Percentiles rank a stretch among this genome's conserved stretches.
phyloP scores from a whole-genome alignment of 2,329 filamentous ascomycete genomes.

The Ceratocystis cacaofunesta region DNA sequence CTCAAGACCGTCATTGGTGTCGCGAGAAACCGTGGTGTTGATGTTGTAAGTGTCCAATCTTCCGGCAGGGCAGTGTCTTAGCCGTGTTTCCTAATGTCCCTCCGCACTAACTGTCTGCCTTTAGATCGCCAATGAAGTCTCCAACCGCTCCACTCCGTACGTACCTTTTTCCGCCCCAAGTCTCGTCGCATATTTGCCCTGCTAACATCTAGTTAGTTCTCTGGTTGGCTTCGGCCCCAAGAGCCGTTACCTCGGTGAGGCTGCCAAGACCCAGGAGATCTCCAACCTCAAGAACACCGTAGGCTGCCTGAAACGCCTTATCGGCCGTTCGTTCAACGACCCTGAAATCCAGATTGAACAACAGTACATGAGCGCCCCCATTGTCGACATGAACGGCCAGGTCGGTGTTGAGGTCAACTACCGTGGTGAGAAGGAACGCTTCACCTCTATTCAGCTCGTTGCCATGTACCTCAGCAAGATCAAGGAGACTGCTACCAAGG shows the following conservation, averaged over 20 bases:
- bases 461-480: slow-evolving; percentile 95
- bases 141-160: slow-evolving; percentile 95
- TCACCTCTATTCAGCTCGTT: slow-evolving; percentile 83
- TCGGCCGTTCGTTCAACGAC: slow-evolving; percentile 72
- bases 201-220: slow-evolving; percentile 39
- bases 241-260: slow-evolving; percentile 82
- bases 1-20: slow-evolving; percentile 96
- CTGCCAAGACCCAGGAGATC: slow-evolving; percentile 96
- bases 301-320: slow-evolving; percentile 78
- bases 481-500: slow-evolving; percentile 70
- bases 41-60: slow-evolving; percentile 62
- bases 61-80: background rate
- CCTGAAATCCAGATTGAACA: slow-evolving; percentile 90
- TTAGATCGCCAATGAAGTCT: slow-evolving; percentile 97
- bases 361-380: slow-evolving; percentile 69
- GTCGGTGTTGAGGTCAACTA: slow-evolving; percentile 90
- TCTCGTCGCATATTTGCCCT: slow-evolving; percentile 6
- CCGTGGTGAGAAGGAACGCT: slow-evolving; percentile 86
- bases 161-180: slow-evolving; percentile 27
- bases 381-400: slow-evolving; percentile 85
- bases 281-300: slow-evolving; percentile 99
- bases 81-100: background rate
- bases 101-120: slow-evolving; percentile 13
- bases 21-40: slow-evolving; percentile 94
- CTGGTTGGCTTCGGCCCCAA: slow-evolving; percentile 92